Base-by-base conservation (phyloP, 306 rosid genomes). In the Boehmeria nivea region DNA sequence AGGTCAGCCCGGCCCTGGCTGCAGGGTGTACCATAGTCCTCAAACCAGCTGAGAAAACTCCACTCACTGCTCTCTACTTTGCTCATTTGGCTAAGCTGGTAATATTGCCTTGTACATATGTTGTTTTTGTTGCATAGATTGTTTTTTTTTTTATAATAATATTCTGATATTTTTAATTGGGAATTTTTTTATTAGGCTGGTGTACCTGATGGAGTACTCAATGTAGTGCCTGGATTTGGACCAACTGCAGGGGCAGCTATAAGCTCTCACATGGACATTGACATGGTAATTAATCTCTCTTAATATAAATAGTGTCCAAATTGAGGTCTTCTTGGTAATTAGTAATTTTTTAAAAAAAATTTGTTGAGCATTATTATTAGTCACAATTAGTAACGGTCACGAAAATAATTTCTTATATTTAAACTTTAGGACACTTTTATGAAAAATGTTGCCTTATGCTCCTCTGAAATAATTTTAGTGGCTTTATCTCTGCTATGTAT, bases 21-120 rank as follows among this genome's bases (percentile, higher is more conserved):
- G 88, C 84, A 5, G 97, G 97, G 15, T 89, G 97, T 76, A 89
- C 97, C 16, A 77, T 89, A 80, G 46, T 89, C 48, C 49, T 83
- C 56, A 89, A 89, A 45, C 97, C 97, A 0, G 89, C 97, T 23
- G 97, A 89, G 80, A 95, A 89, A 43, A 86, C 95, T n/a, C 91
- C 97, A 7, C 94, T 89, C 39, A 77, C 95, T 0, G 86, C 97
- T 56, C 82, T 89, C 37, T 86, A 63, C 27, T 81, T 70, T 68
- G 95, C 97, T 49, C 88, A 86, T 61, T 75, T 89, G 2, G 79
- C 94, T 25, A 86, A 89, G 46, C 26, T 71, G 84, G 97, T 86
- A 55, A 54, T 45, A 0, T 8, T 19, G 14, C 21, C 6, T 14
- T 40, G 0, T 50, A 12, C 19, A 22, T 50, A 0, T 20, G 11